phyloP scores from a whole-genome alignment of 1,284 basidiomycete species.

The Puccinia brachypodii region DNA sequence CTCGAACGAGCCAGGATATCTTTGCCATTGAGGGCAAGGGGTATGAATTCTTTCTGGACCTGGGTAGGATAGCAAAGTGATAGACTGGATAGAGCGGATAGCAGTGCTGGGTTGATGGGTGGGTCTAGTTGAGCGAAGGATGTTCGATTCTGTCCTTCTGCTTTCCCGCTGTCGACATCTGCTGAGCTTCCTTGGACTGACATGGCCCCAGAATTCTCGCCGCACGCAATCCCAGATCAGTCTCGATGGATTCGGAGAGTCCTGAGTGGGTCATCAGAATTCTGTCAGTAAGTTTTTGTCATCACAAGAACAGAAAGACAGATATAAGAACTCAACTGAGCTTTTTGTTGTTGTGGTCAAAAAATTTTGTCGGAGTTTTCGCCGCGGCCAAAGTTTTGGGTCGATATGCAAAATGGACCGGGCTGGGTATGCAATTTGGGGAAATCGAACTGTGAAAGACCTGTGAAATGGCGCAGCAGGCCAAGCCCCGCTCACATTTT shows the following conservation, averaged over 20 bases:
- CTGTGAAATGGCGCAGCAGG: background rate
- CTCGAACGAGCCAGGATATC: slow-evolving; percentile 92
- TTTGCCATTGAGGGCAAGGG: slow-evolving; percentile 79
- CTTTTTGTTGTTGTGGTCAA: too few species aligned
- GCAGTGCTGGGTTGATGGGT: slow-evolving; percentile 28
- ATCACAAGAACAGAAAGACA: background rate
- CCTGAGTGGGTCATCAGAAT: background rate
- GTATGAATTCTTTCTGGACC: slow-evolving; percentile 62
- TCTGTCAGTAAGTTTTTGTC: background rate
- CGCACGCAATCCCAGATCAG: background rate
- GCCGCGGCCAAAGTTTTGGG: too few species aligned
- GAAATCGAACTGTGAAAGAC: background rate
- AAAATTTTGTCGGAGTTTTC: too few species aligned
- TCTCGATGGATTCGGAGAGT: background rate
- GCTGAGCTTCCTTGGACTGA: slow-evolving; percentile 27
- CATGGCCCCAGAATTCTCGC: background rate
- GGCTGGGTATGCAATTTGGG: background rate
- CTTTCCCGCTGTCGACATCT: background rate
- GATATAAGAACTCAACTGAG: background rate
- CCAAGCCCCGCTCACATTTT: too few species aligned
- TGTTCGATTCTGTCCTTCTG: background rate
- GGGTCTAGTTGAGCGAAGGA: slow-evolving; percentile 42
- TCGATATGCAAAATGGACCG: background rate
- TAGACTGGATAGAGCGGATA: slow-evolving; percentile 28
- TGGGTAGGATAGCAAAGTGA: slow-evolving; percentile 48